Percentiles rank a stretch among this genome's conserved stretches.
Evolutionary conservation across 1,284 basidiomycete genomes (phyloP).

Genomic region (Trametes hirsuta): DNA sequence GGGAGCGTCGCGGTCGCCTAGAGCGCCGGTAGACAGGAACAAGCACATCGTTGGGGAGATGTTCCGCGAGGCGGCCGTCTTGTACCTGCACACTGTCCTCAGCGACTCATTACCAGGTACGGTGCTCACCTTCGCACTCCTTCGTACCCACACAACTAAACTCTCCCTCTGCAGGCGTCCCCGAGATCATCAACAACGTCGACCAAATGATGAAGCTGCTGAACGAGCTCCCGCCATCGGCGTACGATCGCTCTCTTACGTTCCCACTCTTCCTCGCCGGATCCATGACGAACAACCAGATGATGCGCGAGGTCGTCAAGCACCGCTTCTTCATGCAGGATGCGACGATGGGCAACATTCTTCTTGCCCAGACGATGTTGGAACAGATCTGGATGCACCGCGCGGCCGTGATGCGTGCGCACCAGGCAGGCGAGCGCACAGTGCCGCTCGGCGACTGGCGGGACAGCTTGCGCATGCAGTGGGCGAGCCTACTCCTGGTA

Average conservation of each 20-base stretch:
- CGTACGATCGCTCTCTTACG: conserved; percentile 65
- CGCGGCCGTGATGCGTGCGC: conserved; percentile 24
- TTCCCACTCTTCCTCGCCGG: conserved; percentile 76
- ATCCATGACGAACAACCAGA: conserved; percentile 67
- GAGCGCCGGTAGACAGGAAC: conserved; percentile 26
- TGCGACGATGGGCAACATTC: conserved; percentile 62
- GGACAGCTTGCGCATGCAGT: conserved; percentile 57
- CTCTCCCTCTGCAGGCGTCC: conserved; percentile 54
- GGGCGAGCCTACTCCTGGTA: conserved; percentile 56
- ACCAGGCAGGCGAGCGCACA: conserved; percentile 41
- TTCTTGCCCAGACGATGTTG: conserved; percentile 52
- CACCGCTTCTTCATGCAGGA: conserved; percentile 56
- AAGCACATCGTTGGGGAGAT: conserved; percentile 52
- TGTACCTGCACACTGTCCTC: conserved; percentile 74
- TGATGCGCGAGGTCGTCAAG: conserved; percentile 62
- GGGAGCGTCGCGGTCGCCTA: conserved; percentile 38
- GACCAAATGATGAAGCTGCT: conserved; percentile 56
- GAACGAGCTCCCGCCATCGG: conserved; percentile 54
- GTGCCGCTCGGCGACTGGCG: conserved; percentile 58
- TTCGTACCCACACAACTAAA: conserved; percentile 11
- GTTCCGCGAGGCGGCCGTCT: conserved; percentile 66
- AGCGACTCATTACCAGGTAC: conserved; percentile 69
- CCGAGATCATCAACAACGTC: conserved; percentile 66
- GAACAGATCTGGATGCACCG: conserved; percentile 63
- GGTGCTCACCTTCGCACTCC: conserved; percentile 25